Base-by-base conservation (phyloP, 306 rosid genomes). In the Purshia tridentata region DNA sequence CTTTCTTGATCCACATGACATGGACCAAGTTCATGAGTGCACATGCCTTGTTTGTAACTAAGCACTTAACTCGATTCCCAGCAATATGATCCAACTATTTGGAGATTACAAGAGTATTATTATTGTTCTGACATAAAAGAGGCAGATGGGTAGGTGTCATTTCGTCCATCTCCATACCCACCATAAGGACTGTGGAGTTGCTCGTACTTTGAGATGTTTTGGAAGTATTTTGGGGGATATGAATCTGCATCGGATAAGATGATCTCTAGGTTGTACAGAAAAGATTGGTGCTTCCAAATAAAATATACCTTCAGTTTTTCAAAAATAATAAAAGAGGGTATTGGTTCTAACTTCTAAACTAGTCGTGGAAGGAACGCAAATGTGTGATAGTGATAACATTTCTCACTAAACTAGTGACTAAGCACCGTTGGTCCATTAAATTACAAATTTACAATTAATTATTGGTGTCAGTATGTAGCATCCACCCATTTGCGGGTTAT, bases 71-170 rank as follows among this genome's bases (percentile, higher is more conserved):
- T 29, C 2, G 35, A 29, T 29, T 29, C 1, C 35, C 44, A 45
- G 44, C 44, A 8, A 15, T 53, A 55, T 16, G 62, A 50, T 49
- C 37, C 19, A 14, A 40, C 41, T 18, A 53, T 2, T 29, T 29
- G 2, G 2, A 29, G 2, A 29, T 3, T 29, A 29, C 1, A 29
- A 29, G 35, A 29, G 2, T n/a, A n/a, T n/a, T n/a, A 56, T 44
- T 42, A 56, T 44, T 71, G 65, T 41, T 41, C 64, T 20, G 45
- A 9, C 57, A 67, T 15, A 6, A 14, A 7, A 12, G 42, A 55
- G 75, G 19, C 51, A 12, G 74, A 20, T 54, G 50, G 74, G 74
- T 70, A 52, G 63, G 63, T 52, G 64, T 29, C 62, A 39, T 40
- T 69, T 39, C 16, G 62, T 29, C 51, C 0, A 6, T 14, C 50